A percentile compares a stretch with the other conserved stretches of the same genome.
Conservation (phyloP, 1,139 yeast genomes). For the Nakaseomyces delphensis region DNA sequence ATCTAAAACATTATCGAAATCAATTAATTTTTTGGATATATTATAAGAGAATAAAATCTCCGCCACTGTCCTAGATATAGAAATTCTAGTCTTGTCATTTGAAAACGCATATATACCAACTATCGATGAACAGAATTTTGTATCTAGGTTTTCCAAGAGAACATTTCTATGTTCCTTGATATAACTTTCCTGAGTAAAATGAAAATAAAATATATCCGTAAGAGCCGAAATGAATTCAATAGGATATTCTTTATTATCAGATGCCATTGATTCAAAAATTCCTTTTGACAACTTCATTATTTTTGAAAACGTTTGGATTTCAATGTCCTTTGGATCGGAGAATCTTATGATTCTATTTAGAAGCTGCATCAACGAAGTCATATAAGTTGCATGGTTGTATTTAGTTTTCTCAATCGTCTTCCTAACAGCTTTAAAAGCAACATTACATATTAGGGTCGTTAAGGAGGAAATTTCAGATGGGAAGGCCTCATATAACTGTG, state of each 20-base stretch:
- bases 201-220: conserved; percentile 21
- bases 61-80: conserved; percentile 30
- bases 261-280: conserved; percentile 18
- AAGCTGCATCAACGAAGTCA: conserved; percentile 22
- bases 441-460: conserved; percentile 26
- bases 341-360: conserved; percentile 22
- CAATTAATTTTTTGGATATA: conserved; percentile 12
- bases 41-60: conserved; percentile 29
- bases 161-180: conserved; percentile 18
- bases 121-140: conserved; percentile 21
- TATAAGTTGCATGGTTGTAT: conserved; percentile 25
- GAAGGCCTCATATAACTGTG: conserved; percentile 29
- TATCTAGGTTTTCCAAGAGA: conserved; percentile 13
- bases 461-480: conserved; percentile 31
- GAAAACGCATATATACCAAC: conserved; percentile 25
- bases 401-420: conserved; percentile 25
- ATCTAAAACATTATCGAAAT: conserved; percentile 20
- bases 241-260: conserved; percentile 21
- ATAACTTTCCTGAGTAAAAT: conserved; percentile 19
- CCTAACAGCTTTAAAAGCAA: conserved; percentile 30
- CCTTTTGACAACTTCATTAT: conserved; percentile 20
- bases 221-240: conserved; percentile 20
- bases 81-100: conserved; percentile 28
- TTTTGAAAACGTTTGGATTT: conserved; percentile 1
- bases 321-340: conserved; percentile 8